These are phyloP conservation scores for Nakaseomyces uthaithaninus DNA, from an alignment of 1,139 yeast species.

Conservation along the genomic window DNA sequence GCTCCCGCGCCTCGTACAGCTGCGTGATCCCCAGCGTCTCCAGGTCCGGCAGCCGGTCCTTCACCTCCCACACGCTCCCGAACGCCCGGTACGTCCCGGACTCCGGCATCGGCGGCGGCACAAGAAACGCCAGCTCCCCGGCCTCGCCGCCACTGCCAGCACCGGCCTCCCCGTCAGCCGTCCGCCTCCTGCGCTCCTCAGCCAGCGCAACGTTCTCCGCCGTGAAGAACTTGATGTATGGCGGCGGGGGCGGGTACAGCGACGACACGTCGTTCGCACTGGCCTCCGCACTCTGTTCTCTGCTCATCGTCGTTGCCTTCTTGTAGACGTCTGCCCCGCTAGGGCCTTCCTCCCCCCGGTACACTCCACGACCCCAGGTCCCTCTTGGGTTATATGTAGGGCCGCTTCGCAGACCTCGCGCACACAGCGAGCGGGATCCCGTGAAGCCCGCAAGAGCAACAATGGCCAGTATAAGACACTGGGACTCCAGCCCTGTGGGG, in stretches of 20 bases:
- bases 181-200: conserved; percentile 26
- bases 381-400: no score
- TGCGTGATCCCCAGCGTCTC: conserved; percentile 62
- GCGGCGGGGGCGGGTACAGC: conserved; percentile 83
- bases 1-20: conserved; percentile 38
- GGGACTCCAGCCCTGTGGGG: no score
- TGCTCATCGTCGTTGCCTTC: conserved; percentile 1
- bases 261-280: conserved; percentile 37
- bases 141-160: conserved; percentile 13
- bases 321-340: background rate
- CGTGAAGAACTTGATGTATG: conserved; percentile 61
- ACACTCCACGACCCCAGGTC: no score
- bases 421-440: no score
- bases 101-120: conserved; percentile 60
- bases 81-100: conserved; percentile 64
- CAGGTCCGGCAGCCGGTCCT: conserved; percentile 61
- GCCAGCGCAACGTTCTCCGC: conserved; percentile 44
- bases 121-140: conserved; percentile 41
- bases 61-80: conserved; percentile 69
- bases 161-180: background rate
- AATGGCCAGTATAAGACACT: no score
- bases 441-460: no score
- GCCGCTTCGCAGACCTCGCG: no score
- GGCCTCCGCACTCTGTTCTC: background rate
- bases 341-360: background rate